Percentiles rank a stretch among this genome's conserved stretches.
These are phyloP conservation scores for Penicillium sp. DNA, from an alignment of 2,329 filamentous ascomycete genomes.

Conservation along the genomic window DNA sequence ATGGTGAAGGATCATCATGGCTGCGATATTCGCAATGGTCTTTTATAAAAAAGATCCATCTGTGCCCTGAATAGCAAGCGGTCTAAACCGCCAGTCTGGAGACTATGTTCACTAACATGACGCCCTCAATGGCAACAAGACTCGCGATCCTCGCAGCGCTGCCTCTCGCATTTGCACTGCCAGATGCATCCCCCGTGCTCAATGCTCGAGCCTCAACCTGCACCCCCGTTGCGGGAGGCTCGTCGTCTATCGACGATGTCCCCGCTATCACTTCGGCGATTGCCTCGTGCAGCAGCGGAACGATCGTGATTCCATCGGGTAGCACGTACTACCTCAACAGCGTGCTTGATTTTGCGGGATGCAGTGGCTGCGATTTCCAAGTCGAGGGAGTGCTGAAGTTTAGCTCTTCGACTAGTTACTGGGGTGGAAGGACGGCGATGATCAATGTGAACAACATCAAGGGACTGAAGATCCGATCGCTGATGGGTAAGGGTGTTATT, in stretches of 20 bases:
- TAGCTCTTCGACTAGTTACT: slow-evolving; percentile 43
- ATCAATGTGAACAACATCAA: slow-evolving; percentile 42
- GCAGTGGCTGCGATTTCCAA: slow-evolving; percentile 49
- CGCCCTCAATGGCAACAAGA: background rate
- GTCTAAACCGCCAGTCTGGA: background rate
- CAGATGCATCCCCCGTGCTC: slow-evolving; percentile 2
- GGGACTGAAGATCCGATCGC: slow-evolving; percentile 43
- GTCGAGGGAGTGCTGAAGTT: slow-evolving; percentile 49
- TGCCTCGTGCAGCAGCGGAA: slow-evolving; percentile 46
- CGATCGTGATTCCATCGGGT: slow-evolving; percentile 46
- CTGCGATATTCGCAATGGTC: too few species aligned
- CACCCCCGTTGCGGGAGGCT: slow-evolving; percentile 34
- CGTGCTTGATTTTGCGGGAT: slow-evolving; percentile 46
- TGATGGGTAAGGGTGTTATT: slow-evolving; percentile 46
- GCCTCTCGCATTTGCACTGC: slow-evolving; percentile 4
- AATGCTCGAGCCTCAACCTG: slow-evolving; percentile 31
- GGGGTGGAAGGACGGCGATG: slow-evolving; percentile 45
- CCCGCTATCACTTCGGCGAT: slow-evolving; percentile 49
- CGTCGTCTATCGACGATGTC: slow-evolving; percentile 42
- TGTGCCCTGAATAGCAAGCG: background rate
- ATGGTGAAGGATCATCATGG: background rate
- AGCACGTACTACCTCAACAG: slow-evolving; percentile 48
- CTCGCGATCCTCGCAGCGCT: slow-evolving; percentile 7
- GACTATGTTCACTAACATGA: background rate
- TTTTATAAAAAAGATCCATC: background rate